A percentile compares a stretch with the other conserved stretches of the same genome.
Conservation (phyloP, 306 rosid genomes). For the Inga leiocalycina region DNA sequence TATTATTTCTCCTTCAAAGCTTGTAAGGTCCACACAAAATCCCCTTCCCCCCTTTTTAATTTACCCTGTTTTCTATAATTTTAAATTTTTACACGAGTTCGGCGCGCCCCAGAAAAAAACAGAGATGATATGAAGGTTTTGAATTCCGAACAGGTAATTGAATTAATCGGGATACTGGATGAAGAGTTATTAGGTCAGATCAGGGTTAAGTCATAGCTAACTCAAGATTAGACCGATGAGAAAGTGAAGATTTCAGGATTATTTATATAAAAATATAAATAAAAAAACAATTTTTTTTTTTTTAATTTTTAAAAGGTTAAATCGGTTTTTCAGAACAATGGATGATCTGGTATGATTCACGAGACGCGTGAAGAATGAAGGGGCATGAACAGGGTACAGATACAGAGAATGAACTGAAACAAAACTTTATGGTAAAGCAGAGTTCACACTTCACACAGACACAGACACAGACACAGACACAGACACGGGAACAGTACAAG, state of each 20-base stretch:
- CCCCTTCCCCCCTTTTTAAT: background rate
- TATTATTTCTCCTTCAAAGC: background rate
- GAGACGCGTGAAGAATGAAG: background rate
- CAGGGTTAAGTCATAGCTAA: no score
- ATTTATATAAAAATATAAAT: no score
- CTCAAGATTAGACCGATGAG: no score
- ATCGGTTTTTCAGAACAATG: no score
- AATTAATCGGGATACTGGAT: no score
- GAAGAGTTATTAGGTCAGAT: no score
- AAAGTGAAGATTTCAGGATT: no score
- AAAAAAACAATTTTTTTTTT: no score
- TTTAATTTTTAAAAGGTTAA: no score
- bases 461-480: background rate
- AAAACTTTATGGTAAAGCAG: background rate
- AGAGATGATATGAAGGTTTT: background rate
- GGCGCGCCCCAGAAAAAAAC: background rate
- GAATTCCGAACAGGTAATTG: no score
- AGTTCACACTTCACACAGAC: background rate
- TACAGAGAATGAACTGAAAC: background rate
- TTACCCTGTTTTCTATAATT: no score
- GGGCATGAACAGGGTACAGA: background rate
- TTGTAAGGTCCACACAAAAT: background rate
- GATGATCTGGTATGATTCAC: background rate
- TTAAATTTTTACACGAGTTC: background rate
- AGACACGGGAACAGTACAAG: background rate